Percentiles rank a stretch among this genome's conserved stretches.
Conservation (phyloP, 2,329 filamentous ascomycete species). For the Stemphylium vesicarium region DNA sequence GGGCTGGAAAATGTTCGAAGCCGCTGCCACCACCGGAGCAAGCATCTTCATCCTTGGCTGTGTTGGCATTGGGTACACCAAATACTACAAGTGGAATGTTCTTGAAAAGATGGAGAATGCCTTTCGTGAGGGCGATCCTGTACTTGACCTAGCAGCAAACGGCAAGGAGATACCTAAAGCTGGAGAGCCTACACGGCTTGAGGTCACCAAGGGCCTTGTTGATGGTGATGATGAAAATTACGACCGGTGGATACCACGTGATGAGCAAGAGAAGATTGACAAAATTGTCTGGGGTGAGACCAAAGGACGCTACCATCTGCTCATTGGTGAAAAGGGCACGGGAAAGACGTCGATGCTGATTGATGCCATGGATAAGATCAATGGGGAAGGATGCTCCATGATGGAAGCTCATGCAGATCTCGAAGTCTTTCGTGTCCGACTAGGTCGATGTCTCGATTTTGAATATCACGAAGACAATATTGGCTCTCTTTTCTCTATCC, state of each 20-base stretch:
- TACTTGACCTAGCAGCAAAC: slow-evolving; percentile 68
- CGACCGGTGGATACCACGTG: slow-evolving; percentile 80
- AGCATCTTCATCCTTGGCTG: slow-evolving; percentile 57
- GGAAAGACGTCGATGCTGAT: slow-evolving; percentile 97
- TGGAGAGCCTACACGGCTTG: slow-evolving; percentile 26
- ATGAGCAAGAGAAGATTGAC: slow-evolving; percentile 83
- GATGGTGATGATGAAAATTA: slow-evolving; percentile 57
- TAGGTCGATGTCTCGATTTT: slow-evolving; percentile 93
- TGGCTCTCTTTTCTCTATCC: slow-evolving; percentile 92
- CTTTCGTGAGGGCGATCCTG: slow-evolving; percentile 90
- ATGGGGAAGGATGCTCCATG: slow-evolving; percentile 90
- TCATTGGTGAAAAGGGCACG: slow-evolving; percentile 94
- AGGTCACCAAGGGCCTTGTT: slow-evolving; percentile 19
- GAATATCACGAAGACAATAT: slow-evolving; percentile 99
- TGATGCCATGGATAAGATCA: slow-evolving; percentile 90
- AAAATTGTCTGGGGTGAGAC: slow-evolving; percentile 77
- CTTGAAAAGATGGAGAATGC: slow-evolving; percentile 92
- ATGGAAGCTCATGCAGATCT: slow-evolving; percentile 94
- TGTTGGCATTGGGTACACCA: slow-evolving; percentile 56
- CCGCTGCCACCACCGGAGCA: slow-evolving; percentile 58
- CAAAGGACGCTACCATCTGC: slow-evolving; percentile 84
- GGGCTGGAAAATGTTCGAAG: slow-evolving; percentile 60
- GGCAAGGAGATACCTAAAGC: slow-evolving; percentile 42
- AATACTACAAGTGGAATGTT: slow-evolving; percentile 84
- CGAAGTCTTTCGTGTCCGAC: slow-evolving; percentile 90